phyloP scores from a whole-genome alignment of 2,329 filamentous ascomycete species.

The Botryotinia narcissicola region DNA sequence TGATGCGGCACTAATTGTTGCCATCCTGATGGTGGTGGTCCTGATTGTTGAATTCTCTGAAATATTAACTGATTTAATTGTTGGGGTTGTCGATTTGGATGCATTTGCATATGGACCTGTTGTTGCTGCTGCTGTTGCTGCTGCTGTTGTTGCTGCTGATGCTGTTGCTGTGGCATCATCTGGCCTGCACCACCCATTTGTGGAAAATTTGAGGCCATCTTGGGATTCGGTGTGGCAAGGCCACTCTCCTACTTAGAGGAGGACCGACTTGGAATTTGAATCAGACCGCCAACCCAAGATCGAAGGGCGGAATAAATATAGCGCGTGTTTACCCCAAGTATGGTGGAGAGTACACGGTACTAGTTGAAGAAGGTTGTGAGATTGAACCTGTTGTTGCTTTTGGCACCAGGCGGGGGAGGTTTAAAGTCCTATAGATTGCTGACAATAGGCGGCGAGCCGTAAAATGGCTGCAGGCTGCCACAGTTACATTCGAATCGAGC shows the following conservation, averaged over 20 bases:
- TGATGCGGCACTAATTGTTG: slow-evolving; percentile 30
- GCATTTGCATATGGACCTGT: slow-evolving; percentile 2
- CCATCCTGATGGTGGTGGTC: slow-evolving; percentile 33
- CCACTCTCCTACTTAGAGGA: slow-evolving; percentile 32
- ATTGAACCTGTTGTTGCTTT: slow-evolving; percentile 13
- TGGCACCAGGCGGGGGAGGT: slow-evolving; percentile 21
- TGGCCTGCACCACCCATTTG: slow-evolving; percentile 34
- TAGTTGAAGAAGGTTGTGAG: slow-evolving; percentile 8
- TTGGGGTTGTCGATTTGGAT: slow-evolving; percentile 13
- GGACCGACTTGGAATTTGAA: slow-evolving; percentile 26
- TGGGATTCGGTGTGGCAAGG: slow-evolving; percentile 30
- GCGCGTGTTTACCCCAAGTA: slow-evolving; percentile 11
- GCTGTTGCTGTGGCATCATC: slow-evolving; percentile 36
- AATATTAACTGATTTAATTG: slow-evolving; percentile 36
- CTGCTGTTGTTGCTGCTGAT: slow-evolving; percentile 29
- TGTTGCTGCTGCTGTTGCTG: slow-evolving; percentile 24
- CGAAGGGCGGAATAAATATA: slow-evolving; percentile 13
- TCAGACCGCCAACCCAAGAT: slow-evolving; percentile 23
- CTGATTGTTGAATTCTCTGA: slow-evolving; percentile 31
- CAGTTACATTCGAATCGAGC: slow-evolving; percentile 33
- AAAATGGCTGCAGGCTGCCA: slow-evolving; percentile 33
- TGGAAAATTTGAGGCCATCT: slow-evolving; percentile 39
- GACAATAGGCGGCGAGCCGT: slow-evolving; percentile 34
- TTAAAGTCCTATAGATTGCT: slow-evolving; percentile 26
- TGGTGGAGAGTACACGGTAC: slow-evolving; percentile 16